Conservation (phyloP, 768 basidiomycete genomes). For the Mycena rosella region DNA sequence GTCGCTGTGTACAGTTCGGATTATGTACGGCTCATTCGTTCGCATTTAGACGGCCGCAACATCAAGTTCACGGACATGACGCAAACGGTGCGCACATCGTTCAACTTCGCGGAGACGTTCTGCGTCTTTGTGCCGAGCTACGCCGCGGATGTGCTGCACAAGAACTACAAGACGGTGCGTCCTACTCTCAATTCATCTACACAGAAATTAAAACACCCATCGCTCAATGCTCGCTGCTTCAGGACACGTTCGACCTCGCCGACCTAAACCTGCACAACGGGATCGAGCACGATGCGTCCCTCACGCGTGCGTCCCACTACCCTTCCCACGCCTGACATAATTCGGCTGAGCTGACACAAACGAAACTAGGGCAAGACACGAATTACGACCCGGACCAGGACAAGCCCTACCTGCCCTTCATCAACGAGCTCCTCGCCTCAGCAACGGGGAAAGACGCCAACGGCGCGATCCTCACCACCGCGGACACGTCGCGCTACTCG, state of each 20-base stretch:
- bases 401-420: conserved; percentile 46
- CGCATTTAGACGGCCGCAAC: not conserved
- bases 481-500: conserved; percentile 56
- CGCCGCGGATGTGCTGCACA: not conserved
- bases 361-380: conserved; percentile 72
- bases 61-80: not conserved
- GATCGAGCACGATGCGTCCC: not conserved
- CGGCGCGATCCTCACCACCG: conserved; percentile 49
- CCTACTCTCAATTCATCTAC: not conserved
- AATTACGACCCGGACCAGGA: conserved; percentile 54
- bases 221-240: too few relatives aligned
- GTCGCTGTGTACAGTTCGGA: not conserved
- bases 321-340: too few relatives aligned
- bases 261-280: not conserved
- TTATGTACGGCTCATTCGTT: not conserved
- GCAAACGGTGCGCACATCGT: not conserved
- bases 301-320: not conserved
- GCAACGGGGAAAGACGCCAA: conserved; percentile 55
- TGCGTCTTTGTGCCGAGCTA: not conserved
- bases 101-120: not conserved
- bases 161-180: not conserved
- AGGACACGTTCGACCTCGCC: not conserved
- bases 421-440: conserved; percentile 56
- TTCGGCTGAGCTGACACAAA: too few relatives aligned
- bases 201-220: too few relatives aligned